Percentiles rank a stretch among this genome's conserved stretches.
Conservation (phyloP, 305 asterid species). For the Solanum aculeatissimum region DNA sequence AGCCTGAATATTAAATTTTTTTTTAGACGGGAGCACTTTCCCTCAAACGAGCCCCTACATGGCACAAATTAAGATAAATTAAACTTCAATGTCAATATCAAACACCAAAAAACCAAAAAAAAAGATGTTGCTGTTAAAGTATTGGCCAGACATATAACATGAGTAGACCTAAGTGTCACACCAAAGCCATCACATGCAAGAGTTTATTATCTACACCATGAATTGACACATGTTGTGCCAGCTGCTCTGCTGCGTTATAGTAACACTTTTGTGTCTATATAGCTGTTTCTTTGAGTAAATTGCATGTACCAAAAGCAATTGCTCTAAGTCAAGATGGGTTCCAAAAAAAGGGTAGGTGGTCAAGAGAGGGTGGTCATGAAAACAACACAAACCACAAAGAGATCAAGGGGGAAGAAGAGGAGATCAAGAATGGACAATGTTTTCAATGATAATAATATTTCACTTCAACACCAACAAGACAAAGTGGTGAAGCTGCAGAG, state of each 20-base stretch:
- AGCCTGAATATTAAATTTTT: no score
- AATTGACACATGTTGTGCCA: background rate
- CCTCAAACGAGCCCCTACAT: no score
- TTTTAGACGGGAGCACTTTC: no score
- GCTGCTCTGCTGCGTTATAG: background rate
- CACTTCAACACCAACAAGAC: background rate
- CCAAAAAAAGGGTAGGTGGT: background rate
- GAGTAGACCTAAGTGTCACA: background rate
- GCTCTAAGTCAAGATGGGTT: background rate
- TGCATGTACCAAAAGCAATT: background rate
- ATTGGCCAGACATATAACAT: background rate
- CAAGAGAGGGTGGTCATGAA: background rate
- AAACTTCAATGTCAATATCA: no score
- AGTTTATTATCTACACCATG: background rate
- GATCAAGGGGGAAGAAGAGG: conserved; percentile 1
- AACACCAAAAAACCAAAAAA: no score
- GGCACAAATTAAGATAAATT: no score
- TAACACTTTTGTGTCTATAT: background rate
- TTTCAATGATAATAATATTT: background rate
- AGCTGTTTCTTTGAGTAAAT: background rate
- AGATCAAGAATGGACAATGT: background rate
- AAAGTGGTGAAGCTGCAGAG: background rate
- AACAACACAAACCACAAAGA: background rate
- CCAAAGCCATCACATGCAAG: background rate
- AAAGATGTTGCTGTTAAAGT: background rate